A percentile compares a stretch with the other conserved stretches of the same genome.
These are phyloP conservation scores for Phytophthora tentaculata DNA, from an alignment of 352 stramenopile genomes.

Conservation along the genomic window DNA sequence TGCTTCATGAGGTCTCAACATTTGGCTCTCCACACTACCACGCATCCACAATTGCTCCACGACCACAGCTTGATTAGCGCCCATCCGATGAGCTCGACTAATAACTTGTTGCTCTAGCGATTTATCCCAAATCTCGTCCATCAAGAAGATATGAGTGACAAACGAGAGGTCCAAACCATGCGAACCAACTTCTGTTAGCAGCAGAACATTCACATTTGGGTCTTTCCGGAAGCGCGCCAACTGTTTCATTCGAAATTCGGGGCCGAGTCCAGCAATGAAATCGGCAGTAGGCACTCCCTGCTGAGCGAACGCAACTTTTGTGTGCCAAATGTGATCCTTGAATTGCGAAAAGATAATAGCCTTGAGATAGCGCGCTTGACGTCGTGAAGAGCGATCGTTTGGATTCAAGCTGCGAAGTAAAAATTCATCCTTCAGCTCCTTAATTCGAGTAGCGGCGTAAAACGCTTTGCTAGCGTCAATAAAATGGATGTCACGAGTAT, in stretches of 20 bases:
- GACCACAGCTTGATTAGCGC: constrained; percentile 88
- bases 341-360: constrained; percentile 89
- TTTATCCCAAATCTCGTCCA: constrained; percentile 97
- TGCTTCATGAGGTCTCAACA: constrained; percentile 57
- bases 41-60: constrained; percentile 94
- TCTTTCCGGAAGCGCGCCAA: constrained; percentile 65
- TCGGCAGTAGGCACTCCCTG: constrained; percentile 65
- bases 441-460: constrained; percentile 72
- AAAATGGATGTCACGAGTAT: constrained; percentile 47
- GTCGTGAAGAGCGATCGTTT: constrained; percentile 10
- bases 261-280: constrained; percentile 63
- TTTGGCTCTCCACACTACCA: constrained; percentile 82
- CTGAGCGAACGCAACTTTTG: constrained; percentile 75
- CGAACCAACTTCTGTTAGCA: constrained; percentile 94
- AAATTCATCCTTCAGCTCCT: constrained; percentile 67
- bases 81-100: constrained; percentile 96
- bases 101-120: constrained; percentile 96
- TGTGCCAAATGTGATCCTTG: constrained; percentile 79
- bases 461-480: constrained; percentile 78
- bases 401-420: constrained; percentile 21
- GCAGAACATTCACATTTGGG: constrained; percentile 88
- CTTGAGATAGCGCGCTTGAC: constrained; percentile 54
- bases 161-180: constrained; percentile 98
- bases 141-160: constrained; percentile 98
- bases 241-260: constrained; percentile 56